Evolutionary conservation across 129 eudicot species (phyloP).

Genomic region (Erigeron canadensis): DNA sequence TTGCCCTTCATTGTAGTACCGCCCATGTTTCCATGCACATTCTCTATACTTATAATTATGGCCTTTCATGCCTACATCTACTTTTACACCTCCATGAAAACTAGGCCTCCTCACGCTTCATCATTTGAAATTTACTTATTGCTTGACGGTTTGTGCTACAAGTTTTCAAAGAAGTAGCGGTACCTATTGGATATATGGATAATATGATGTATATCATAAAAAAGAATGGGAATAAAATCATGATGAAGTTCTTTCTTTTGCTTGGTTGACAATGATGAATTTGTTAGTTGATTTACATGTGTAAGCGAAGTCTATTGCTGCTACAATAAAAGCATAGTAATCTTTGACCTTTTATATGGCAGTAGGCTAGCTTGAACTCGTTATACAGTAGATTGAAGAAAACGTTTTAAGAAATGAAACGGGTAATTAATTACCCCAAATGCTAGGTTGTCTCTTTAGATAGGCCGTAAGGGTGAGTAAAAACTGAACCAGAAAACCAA

Average conservation of each 20-base stretch:
- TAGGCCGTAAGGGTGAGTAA: too few species aligned
- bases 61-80: slow-evolving; percentile 33
- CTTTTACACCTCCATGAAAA: slow-evolving; percentile 31
- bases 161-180: slow-evolving; percentile 25
- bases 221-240: slow-evolving; percentile 3
- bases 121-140: slow-evolving; percentile 38
- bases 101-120: slow-evolving; percentile 41
- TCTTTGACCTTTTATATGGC: too few species aligned
- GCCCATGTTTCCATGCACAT: slow-evolving; percentile 15
- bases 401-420: too few species aligned
- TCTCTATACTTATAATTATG: slow-evolving; percentile 30
- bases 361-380: too few species aligned
- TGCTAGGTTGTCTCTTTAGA: too few species aligned
- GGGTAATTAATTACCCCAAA: too few species aligned
- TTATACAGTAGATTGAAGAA: too few species aligned
- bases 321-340: too few species aligned
- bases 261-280: not conserved
- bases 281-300: not conserved
- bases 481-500: too few species aligned
- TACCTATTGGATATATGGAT: not conserved
- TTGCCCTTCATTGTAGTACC: too few species aligned
- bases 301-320: not conserved
- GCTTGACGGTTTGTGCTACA: slow-evolving; percentile 36
- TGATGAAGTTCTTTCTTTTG: not conserved
- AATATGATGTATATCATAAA: slow-evolving; percentile 20